Percentiles rank a stretch among this genome's conserved stretches.
These are phyloP conservation scores for Mycosarcoma mackinlayi DNA, from an alignment of 1,284 basidiomycete species.

Conservation along the genomic window DNA sequence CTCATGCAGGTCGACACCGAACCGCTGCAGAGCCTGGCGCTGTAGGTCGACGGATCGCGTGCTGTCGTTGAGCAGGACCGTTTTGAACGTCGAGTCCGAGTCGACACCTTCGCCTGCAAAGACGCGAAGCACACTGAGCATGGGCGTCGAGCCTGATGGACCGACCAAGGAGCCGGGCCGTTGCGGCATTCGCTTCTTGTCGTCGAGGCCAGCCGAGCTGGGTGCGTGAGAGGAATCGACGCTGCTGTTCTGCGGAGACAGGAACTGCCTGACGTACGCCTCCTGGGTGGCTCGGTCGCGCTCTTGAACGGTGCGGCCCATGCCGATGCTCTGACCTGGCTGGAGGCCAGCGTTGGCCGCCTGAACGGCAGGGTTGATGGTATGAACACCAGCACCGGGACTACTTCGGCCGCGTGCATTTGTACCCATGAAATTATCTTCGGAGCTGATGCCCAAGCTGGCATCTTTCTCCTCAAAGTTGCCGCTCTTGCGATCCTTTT, in stretches of 20 bases:
- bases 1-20: constrained; percentile 74
- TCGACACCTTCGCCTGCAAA: constrained; percentile 85
- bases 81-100: constrained; percentile 97
- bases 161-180: constrained; percentile 67
- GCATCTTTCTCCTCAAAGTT: constrained; percentile 50
- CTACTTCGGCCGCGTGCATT: constrained; percentile 19
- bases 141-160: constrained; percentile 74
- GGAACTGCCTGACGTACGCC: constrained; percentile 60
- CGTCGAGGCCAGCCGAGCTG: constrained; percentile 10
- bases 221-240: constrained; percentile 18
- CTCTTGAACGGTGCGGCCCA: constrained; percentile 57
- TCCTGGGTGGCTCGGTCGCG: constrained; percentile 57
- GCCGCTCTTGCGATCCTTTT: constrained; percentile 62
- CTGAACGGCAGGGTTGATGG: constrained; percentile 29
- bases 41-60: constrained; percentile 86
- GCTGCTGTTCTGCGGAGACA: constrained; percentile 33
- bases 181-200: constrained; percentile 30
- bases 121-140: constrained; percentile 91
- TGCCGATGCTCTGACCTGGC: constrained; percentile 50
- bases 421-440: constrained; percentile 31
- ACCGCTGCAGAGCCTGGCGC: constrained; percentile 90
- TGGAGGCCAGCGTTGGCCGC: constrained; percentile 38
- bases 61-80: constrained; percentile 86
- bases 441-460: constrained; percentile 49
- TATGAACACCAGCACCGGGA: constrained; percentile 10